Percentiles rank a stretch among this genome's conserved stretches.
phyloP scores from a whole-genome alignment of 2,329 filamentous ascomycete species.

The Paracorniculantispora psalliotae region DNA sequence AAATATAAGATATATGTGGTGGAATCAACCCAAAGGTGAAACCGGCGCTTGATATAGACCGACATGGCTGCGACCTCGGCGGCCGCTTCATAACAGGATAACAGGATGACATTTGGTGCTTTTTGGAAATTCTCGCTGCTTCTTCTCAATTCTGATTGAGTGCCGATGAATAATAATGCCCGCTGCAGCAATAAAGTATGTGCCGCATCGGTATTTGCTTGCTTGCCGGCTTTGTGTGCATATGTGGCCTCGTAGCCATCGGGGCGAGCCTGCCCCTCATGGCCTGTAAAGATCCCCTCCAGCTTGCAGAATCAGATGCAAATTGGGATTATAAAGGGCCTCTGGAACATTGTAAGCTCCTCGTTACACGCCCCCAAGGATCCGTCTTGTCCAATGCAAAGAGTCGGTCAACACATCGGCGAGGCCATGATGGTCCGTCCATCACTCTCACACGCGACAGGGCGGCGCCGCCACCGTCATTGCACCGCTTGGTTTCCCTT shows the following conservation, averaged over 20 bases:
- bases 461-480: background rate
- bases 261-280: background rate
- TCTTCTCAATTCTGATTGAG: background rate
- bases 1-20: background rate
- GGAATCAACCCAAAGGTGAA: background rate
- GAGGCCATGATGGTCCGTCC: background rate
- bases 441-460: background rate
- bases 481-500: background rate
- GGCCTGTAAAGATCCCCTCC: background rate
- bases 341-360: background rate
- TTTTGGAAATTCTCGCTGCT: too few relatives aligned
- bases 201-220: background rate
- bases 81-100: too few relatives aligned
- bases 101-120: too few relatives aligned
- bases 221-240: background rate
- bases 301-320: slow-evolving; percentile 2
- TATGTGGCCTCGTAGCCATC: background rate
- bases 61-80: too few relatives aligned
- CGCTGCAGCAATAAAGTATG: background rate
- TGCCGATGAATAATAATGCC: background rate
- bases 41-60: background rate
- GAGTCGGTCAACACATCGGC: slow-evolving; percentile 5
- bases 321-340: background rate
- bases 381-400: background rate
- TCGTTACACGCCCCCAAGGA: background rate